phyloP scores from a whole-genome alignment of 352 stramenopile genomes.

The Aphanomyces stellatus region DNA sequence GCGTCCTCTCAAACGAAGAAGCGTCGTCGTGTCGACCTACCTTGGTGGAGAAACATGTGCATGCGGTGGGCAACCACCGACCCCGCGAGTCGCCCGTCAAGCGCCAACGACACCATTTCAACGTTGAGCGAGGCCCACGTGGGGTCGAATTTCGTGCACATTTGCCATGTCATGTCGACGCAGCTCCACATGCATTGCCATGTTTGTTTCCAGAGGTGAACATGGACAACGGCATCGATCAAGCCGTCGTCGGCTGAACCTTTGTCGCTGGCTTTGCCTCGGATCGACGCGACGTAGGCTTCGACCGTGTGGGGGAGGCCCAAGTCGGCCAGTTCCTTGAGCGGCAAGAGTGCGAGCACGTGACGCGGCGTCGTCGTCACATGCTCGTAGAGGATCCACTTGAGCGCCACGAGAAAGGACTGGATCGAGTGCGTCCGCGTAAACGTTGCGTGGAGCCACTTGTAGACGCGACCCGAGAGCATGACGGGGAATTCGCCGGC shows the following conservation, averaged over 20 bases:
- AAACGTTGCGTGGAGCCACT: constrained; percentile 37
- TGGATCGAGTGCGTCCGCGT: constrained; percentile 54
- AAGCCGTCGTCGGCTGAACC: background rate
- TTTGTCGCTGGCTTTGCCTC: no score
- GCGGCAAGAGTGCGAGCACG: constrained; percentile 1
- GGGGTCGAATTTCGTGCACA: background rate
- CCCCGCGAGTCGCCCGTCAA: constrained; percentile 45
- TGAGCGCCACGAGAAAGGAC: constrained; percentile 48
- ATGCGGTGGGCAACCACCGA: constrained; percentile 15
- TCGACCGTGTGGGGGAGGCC: background rate
- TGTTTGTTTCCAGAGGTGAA: background rate
- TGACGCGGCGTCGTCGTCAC: constrained; percentile 30
- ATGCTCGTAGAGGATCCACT: constrained; percentile 54
- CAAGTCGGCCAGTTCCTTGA: background rate
- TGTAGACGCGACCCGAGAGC: constrained; percentile 40
- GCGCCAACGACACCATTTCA: constrained; percentile 34
- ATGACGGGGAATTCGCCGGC: constrained; percentile 47
- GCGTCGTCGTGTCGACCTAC: background rate
- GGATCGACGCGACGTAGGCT: background rate
- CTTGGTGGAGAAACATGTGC: constrained; percentile 22
- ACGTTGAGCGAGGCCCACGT: constrained; percentile 23
- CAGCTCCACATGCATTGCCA: constrained; percentile 17
- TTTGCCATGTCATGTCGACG: constrained; percentile 11
- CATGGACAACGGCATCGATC: background rate
- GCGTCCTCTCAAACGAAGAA: background rate